Evolutionary conservation across 495 filamentous ascomycete genomes (phyloP).

Genomic region (Trichoderma orchidacearum): DNA sequence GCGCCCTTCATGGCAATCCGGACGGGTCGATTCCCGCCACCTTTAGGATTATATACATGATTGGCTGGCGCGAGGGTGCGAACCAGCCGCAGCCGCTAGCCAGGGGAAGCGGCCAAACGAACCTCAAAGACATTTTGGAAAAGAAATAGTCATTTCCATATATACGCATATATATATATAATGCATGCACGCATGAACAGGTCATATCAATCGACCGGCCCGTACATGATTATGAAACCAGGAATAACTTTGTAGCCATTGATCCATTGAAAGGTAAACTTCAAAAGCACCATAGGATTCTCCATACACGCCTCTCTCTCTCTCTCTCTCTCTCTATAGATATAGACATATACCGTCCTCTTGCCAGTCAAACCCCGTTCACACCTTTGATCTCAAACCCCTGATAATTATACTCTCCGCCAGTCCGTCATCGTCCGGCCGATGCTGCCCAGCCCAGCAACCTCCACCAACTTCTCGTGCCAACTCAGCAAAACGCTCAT

Average conservation of each 20-base stretch:
- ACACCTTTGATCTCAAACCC: too few relatives aligned
- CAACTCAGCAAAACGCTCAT: slow-evolving; percentile 92
- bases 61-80: slow-evolving; percentile 86
- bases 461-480: slow-evolving; percentile 91
- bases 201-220: background rate
- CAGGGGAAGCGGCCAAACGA: slow-evolving; percentile 71
- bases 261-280: too few relatives aligned
- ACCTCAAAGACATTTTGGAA: slow-evolving; percentile 68
- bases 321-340: too few relatives aligned
- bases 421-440: slow-evolving; percentile 86
- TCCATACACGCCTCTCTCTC: too few relatives aligned
- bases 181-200: background rate
- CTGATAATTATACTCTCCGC: slow-evolving; percentile 67
- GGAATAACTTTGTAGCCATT: too few relatives aligned
- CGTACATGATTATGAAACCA: background rate
- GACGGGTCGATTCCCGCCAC: slow-evolving; percentile 70
- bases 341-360: too few relatives aligned
- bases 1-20: slow-evolving; percentile 60
- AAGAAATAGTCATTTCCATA: slow-evolving; percentile 13
- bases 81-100: slow-evolving; percentile 65
- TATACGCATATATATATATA: background rate
- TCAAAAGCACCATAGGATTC: too few relatives aligned
- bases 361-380: background rate
- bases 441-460: slow-evolving; percentile 77
- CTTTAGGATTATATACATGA: slow-evolving; percentile 92